Conservation (phyloP, 202 grass and related monocot species). For the Eragrostis tef region DNA sequence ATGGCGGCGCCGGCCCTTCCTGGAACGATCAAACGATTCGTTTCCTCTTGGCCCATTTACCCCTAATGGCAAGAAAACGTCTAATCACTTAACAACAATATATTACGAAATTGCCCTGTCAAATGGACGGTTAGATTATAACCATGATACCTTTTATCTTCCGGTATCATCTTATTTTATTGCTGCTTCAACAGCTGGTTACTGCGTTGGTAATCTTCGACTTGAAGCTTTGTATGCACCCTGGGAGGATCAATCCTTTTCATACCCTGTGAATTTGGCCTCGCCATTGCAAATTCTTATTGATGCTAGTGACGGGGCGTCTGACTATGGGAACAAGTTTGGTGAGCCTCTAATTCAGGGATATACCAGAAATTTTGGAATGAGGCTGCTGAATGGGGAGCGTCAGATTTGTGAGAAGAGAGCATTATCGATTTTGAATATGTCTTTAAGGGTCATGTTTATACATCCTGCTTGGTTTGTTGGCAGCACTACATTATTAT, state of each 20-base stretch:
- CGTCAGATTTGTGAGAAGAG: conserved; percentile 53
- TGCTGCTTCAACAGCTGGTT: conserved; percentile 79
- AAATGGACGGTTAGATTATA: too few relatives aligned
- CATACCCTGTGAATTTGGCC: conserved; percentile 72
- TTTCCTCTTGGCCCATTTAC: too few relatives aligned
- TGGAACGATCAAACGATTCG: too few relatives aligned
- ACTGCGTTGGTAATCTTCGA: conserved; percentile 81
- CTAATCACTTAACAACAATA: too few relatives aligned
- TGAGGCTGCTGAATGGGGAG: conserved; percentile 71
- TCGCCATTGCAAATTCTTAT: conserved; percentile 78
- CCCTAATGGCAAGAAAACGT: too few relatives aligned
- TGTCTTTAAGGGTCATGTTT: too few relatives aligned
- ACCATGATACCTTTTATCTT: too few relatives aligned
- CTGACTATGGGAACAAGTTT: conserved; percentile 90
- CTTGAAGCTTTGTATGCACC: conserved; percentile 63
- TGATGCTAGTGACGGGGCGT: conserved; percentile 74
- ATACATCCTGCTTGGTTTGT: not conserved
- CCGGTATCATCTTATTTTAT: too few relatives aligned
- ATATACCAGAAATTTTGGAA: conserved; percentile 73
- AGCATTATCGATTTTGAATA: too few relatives aligned
- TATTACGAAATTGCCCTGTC: too few relatives aligned
- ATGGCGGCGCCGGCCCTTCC: too few relatives aligned
- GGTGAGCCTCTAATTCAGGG: conserved; percentile 85
- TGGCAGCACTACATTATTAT: not conserved
- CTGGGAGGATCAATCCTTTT: conserved; percentile 81